Percentiles rank a stretch among this genome's conserved stretches.
Evolutionary conservation across 257 asterid genomes (phyloP).

Genomic region (Mentha longifolia): DNA sequence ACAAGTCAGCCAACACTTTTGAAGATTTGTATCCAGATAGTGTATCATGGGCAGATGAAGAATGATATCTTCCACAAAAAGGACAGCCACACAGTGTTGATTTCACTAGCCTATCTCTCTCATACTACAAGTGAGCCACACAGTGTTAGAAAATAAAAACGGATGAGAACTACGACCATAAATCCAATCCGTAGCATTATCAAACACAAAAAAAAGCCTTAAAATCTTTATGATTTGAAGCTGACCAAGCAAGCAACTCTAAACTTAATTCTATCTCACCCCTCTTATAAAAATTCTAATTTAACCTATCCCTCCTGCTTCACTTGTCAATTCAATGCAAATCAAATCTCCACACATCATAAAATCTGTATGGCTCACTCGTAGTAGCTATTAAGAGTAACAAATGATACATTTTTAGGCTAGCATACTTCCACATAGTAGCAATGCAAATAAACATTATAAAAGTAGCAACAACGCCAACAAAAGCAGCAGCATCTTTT

Average conservation of each 20-base stretch:
- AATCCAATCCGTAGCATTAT: neutral
- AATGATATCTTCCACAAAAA: neutral
- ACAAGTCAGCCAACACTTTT: neutral
- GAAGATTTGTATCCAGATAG: neutral
- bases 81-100: neutral
- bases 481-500: conserved; percentile 13
- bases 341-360: neutral
- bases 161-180: neutral
- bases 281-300: neutral
- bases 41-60: no score
- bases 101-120: no score
- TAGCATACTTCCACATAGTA: conserved; percentile 7
- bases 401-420: neutral
- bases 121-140: no score
- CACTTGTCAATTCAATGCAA: neutral
- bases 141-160: no score
- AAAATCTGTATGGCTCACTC: neutral
- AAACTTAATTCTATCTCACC: neutral
- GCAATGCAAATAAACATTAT: conserved; percentile 2
- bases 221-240: neutral
- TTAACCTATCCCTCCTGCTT: neutral
- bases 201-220: neutral
- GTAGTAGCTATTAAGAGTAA: neutral
- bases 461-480: neutral
- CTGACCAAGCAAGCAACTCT: neutral